Conservation (phyloP, 2,329 filamentous ascomycete species). For the Leptographium flavum region DNA sequence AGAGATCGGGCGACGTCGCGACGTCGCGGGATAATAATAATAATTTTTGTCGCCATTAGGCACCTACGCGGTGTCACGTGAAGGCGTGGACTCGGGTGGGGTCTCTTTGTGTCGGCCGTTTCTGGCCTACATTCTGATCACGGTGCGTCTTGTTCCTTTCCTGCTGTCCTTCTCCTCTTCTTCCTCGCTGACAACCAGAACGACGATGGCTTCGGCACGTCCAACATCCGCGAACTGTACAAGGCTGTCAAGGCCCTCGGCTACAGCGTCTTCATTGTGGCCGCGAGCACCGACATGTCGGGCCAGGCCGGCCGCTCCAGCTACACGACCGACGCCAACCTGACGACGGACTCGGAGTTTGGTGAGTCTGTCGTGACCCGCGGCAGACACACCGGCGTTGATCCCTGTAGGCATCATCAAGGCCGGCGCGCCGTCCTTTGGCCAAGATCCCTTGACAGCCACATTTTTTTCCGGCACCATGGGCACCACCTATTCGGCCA, state of each 20-base stretch:
- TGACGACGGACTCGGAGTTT: slow-evolving; percentile 27
- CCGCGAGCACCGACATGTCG: slow-evolving; percentile 27
- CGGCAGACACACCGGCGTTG: too few relatives aligned
- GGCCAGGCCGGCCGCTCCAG: slow-evolving; percentile 28
- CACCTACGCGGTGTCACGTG: background rate
- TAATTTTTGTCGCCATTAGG: background rate
- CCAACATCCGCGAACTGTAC: slow-evolving; percentile 27
- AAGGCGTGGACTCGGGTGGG: too few relatives aligned
- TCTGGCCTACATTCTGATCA: slow-evolving; percentile 7
- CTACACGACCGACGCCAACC: slow-evolving; percentile 27
- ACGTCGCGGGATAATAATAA: too few relatives aligned
- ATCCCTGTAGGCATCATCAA: slow-evolving; percentile 24
- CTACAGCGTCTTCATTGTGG: slow-evolving; percentile 39
- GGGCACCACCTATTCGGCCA: slow-evolving; percentile 34
- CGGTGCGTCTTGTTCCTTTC: too few relatives aligned
- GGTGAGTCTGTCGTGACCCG: background rate
- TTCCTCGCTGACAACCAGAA: too few relatives aligned
- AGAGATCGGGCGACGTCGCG: background rate
- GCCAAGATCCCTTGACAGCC: slow-evolving; percentile 34
- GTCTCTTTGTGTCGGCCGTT: background rate
- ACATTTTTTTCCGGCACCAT: slow-evolving; percentile 39
- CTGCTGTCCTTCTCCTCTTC: too few relatives aligned
- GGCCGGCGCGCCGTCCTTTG: slow-evolving; percentile 30
- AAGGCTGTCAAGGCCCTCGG: slow-evolving; percentile 35
- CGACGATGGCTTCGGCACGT: slow-evolving; percentile 26